phyloP scores from a whole-genome alignment of 1,284 basidiomycete species.

The Cryptococcus amylolentus region DNA sequence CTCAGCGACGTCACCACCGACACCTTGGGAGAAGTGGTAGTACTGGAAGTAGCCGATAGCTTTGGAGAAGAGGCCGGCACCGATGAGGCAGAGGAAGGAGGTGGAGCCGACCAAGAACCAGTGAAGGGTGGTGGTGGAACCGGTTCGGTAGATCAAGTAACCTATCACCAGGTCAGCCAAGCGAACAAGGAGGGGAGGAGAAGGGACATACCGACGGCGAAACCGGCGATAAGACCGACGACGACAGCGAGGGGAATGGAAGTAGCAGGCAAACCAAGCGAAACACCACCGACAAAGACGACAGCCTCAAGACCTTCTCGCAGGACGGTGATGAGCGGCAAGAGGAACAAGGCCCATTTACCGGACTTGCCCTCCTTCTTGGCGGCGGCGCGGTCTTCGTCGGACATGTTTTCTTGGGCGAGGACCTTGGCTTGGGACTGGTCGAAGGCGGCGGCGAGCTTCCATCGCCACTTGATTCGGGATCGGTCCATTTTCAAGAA shows the following conservation, averaged over 20 bases:
- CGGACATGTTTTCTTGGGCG: conserved; percentile 6
- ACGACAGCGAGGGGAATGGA: conserved; percentile 87
- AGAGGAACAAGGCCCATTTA: conserved; percentile 79
- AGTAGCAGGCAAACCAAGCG: conserved; percentile 71
- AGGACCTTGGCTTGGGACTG: conserved; percentile 35
- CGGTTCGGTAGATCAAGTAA: conserved; percentile 49
- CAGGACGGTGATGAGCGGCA: conserved; percentile 84
- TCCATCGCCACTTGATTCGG: conserved; percentile 84
- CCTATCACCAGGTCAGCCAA: conserved; percentile 9
- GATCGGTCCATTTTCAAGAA: conserved; percentile 65
- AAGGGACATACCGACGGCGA: conserved; percentile 54
- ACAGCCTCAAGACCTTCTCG: conserved; percentile 92
- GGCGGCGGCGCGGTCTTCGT: background rate
- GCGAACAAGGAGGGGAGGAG: background rate
- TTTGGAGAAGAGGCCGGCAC: conserved; percentile 81
- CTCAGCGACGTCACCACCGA: conserved; percentile 75
- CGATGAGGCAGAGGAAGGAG: conserved; percentile 82
- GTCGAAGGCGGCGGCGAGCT: conserved; percentile 74
- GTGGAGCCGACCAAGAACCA: conserved; percentile 85
- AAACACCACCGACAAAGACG: conserved; percentile 84
- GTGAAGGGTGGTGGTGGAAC: conserved; percentile 52
- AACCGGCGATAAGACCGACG: conserved; percentile 71
- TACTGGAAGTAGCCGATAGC: conserved; percentile 63
- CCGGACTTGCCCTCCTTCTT: conserved; percentile 50
- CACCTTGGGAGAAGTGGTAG: conserved; percentile 53